phyloP scores from a whole-genome alignment of 441 rosid species.

The Manihot esculenta region DNA sequence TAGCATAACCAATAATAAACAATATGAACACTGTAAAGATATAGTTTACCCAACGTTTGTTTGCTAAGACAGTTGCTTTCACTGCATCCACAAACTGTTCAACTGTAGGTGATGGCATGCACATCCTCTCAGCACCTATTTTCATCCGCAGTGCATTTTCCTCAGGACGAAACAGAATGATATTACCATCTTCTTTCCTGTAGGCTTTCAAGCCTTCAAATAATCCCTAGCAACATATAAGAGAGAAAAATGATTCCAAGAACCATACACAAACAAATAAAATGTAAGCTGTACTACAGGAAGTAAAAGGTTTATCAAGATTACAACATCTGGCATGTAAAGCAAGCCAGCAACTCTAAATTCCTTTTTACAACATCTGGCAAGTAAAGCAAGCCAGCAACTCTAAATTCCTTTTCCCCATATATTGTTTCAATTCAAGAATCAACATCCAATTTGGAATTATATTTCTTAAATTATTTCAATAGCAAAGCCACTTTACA shows the following conservation, averaged over 20 bases:
- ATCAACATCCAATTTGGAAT: neutral
- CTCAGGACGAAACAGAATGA: constrained; percentile 40
- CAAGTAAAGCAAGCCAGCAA: neutral
- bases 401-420: neutral
- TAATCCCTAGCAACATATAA: constrained; percentile 24
- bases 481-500: too few species aligned
- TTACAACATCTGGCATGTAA: neutral
- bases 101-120: constrained; percentile 37
- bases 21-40: neutral
- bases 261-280: neutral
- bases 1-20: constrained; percentile 9
- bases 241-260: neutral
- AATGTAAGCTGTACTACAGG: neutral
- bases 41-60: constrained; percentile 35
- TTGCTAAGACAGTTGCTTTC: constrained; percentile 31
- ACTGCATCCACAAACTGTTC: constrained; percentile 39
- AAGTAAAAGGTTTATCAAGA: neutral
- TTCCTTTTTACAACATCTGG: neutral
- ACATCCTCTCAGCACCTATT: constrained; percentile 39
- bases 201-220: constrained; percentile 40
- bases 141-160: constrained; percentile 31
- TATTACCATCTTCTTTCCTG: constrained; percentile 28
- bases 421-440: neutral
- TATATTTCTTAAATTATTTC: neutral
- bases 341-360: neutral